Base-by-base conservation (phyloP, 2,329 filamentous ascomycete species). In the Neofusicoccum ribis region DNA sequence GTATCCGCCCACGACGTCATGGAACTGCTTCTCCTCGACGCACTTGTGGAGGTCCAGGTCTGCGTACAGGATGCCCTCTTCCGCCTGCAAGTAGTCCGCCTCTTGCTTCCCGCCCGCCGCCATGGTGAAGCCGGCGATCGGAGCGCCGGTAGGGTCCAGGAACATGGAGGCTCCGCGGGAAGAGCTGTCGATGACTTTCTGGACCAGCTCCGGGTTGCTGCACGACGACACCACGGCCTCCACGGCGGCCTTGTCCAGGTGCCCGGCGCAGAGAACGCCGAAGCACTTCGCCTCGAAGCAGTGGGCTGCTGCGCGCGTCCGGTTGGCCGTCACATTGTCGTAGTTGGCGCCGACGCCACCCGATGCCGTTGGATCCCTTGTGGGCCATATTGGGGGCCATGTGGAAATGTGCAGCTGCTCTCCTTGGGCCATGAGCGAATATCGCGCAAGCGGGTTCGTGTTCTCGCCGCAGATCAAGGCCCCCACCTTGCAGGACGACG, bases 221-320 rank as follows among this genome's bases (percentile, higher is more conserved):
- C 77, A 72, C 0, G 75, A 76, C 0, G 68, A 69, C 0, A 75
- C 67, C 3, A 81, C 69, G 0, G 68, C 67, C 1, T 80, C 72
- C 2, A 83, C 76, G 0, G 77, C 77, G 15, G 79, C 74, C 0
- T 77, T 49, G 20, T 78, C 80, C 0, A 86, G 71, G 23, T 78
- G 70, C 0, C 80, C 80, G 0, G 81, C 77, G 67, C 82, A 84
- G 15, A 85, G 70, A 0, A 86, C 78, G 0, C 84, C 84, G 52
- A 86, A 87, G 49, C 80, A 83, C 67, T 87, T 87, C 0, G 82
- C 84, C 64, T 86, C 85, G 67, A 87, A 86, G 67, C 84, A 86
- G 70, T 86, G 84, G 0, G 83, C 83, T 0, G 83, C 83, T 2
- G 82, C 80, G 2, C 85, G 74, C 0, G 76, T 83, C n/a, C 78